Evolutionary conservation across 495 filamentous ascomycete species (phyloP).

Genomic region (Trichoderma erinaceum): DNA sequence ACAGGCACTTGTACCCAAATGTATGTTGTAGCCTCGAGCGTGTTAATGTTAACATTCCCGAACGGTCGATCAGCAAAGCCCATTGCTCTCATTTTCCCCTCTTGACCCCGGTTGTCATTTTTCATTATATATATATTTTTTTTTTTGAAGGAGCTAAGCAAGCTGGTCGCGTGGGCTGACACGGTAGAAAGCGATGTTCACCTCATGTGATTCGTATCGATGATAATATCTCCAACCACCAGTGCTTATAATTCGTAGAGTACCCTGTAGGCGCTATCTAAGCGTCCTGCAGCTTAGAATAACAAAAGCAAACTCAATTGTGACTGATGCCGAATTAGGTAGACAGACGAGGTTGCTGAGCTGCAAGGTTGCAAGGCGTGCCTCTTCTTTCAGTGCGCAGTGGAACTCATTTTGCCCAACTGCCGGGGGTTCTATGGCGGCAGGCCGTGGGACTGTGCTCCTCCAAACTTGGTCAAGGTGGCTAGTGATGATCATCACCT

Average conservation of each 20-base stretch:
- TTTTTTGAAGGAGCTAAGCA: background rate
- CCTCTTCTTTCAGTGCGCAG: background rate
- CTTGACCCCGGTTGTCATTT: background rate
- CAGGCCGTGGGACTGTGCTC: background rate
- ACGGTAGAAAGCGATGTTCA: background rate
- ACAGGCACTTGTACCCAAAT: background rate
- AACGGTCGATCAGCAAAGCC: background rate
- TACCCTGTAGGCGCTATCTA: background rate
- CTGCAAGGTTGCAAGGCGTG: conserved; percentile 8
- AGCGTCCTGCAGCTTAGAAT: background rate
- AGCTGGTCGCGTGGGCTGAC: conserved; percentile 7
- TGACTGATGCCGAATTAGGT: background rate
- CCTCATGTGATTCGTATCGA: conserved; percentile 5
- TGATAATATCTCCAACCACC: background rate
- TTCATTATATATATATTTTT: background rate
- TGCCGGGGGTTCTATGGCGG: conserved; percentile 10
- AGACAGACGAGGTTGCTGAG: background rate
- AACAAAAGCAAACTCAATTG: conserved; percentile 2
- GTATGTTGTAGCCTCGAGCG: background rate
- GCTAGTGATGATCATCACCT: conserved; percentile 10
- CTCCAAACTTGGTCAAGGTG: conserved; percentile 2
- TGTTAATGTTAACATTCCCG: no score
- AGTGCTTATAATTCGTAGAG: background rate
- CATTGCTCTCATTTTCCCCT: background rate
- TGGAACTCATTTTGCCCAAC: background rate